Conservation (phyloP, 2,329 filamentous ascomycete species). For the Cordyceps militaris region DNA sequence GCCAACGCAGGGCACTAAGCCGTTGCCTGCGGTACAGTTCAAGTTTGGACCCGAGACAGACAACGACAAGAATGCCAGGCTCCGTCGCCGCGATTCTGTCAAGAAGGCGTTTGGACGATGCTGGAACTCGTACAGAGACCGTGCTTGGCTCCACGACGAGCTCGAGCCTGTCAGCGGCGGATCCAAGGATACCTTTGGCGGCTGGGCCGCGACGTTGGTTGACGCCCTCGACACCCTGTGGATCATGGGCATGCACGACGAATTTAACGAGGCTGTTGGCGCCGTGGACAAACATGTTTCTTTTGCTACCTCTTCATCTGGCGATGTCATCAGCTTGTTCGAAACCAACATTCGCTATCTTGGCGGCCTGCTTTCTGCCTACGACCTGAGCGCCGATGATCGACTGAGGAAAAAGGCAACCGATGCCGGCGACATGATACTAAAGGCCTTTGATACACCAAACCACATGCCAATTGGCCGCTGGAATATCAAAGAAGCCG, state of each 20-base stretch:
- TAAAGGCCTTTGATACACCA: constrained; percentile 45
- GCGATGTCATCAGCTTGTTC: constrained; percentile 40
- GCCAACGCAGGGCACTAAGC: background rate
- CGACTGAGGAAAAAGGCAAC: constrained; percentile 40
- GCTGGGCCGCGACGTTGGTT: constrained; percentile 53
- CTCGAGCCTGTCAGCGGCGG: constrained; percentile 40
- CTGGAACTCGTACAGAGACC: constrained; percentile 44
- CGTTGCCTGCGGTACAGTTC: constrained; percentile 8
- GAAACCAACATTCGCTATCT: constrained; percentile 50
- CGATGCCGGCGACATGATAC: constrained; percentile 46
- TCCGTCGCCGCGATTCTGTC: constrained; percentile 31
- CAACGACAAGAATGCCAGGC: constrained; percentile 23
- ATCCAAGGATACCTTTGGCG: constrained; percentile 42
- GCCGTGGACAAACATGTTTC: constrained; percentile 41
- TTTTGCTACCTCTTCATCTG: constrained; percentile 37
- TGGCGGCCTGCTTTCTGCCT: constrained; percentile 44
- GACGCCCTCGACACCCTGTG: constrained; percentile 55
- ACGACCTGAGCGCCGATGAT: constrained; percentile 39
- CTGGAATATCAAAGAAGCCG: constrained; percentile 22
- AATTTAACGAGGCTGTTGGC: constrained; percentile 47
- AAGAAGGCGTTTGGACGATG: constrained; percentile 35
- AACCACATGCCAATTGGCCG: constrained; percentile 38
- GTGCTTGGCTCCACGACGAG: constrained; percentile 48
- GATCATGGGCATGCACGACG: constrained; percentile 52
- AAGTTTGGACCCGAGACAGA: constrained; percentile 14